Conservation (phyloP, 345 rosid genomes). For the Balakata baccata region DNA sequence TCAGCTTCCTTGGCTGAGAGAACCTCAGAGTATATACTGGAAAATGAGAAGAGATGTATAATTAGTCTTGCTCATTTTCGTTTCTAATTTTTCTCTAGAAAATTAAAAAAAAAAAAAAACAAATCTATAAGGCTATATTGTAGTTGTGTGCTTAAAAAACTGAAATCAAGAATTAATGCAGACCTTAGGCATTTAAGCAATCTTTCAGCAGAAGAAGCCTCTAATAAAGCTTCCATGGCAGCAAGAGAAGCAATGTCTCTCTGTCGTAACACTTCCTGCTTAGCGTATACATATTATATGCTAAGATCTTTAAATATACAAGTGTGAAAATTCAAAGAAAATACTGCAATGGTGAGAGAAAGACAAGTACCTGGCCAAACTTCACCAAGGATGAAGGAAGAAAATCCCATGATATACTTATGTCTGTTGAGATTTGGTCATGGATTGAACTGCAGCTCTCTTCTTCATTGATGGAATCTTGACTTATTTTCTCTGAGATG, state of each 20-base stretch:
- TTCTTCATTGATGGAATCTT: neutral
- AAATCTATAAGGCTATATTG: too few relatives aligned
- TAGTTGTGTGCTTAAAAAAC: too few relatives aligned
- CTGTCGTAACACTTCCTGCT: conserved; percentile 44
- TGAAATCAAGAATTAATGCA: neutral
- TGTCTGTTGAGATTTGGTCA: conserved; percentile 32
- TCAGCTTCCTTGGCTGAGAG: conserved; percentile 33
- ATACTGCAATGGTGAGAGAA: too few relatives aligned
- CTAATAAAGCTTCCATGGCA: conserved; percentile 58
- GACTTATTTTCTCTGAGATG: neutral
- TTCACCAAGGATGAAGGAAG: conserved; percentile 51
- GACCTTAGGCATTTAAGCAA: conserved; percentile 66
- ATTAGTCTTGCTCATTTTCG: too few relatives aligned
- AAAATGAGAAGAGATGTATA: neutral
- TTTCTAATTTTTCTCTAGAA: too few relatives aligned
- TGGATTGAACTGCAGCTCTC: too few relatives aligned
- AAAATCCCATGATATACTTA: conserved; percentile 45
- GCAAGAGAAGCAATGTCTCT: conserved; percentile 53
- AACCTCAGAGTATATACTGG: conserved; percentile 62
- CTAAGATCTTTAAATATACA: too few relatives aligned
- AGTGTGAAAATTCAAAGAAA: too few relatives aligned
- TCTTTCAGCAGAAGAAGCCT: conserved; percentile 64
- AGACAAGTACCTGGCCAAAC: conserved; percentile 39
- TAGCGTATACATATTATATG: too few relatives aligned
- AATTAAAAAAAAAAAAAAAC: too few relatives aligned